phyloP scores from a whole-genome alignment of 2,329 filamentous ascomycete genomes.

The Cladosporium sp. region DNA sequence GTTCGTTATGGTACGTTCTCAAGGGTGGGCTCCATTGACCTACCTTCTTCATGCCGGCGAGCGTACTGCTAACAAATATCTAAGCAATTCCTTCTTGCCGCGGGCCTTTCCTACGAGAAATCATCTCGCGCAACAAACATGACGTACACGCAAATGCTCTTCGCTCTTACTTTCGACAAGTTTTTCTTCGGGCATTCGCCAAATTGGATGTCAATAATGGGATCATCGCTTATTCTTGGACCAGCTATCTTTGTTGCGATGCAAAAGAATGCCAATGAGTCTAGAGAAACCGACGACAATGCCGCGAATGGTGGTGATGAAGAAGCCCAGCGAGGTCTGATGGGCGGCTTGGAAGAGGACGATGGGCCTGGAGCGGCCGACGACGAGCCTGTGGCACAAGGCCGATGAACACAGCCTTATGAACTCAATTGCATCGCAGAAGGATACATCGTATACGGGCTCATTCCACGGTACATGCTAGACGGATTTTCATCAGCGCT shows the following conservation, averaged over 20 bases:
- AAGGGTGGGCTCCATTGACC: background rate
- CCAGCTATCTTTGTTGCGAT: constrained; percentile 62
- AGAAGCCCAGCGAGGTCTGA: constrained; percentile 22
- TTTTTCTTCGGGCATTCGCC: constrained; percentile 59
- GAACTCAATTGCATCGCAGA: too few relatives aligned
- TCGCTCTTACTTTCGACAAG: constrained; percentile 62
- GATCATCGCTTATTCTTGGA: constrained; percentile 60
- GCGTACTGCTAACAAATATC: background rate
- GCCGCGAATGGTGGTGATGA: constrained; percentile 17
- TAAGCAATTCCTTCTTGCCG: constrained; percentile 77
- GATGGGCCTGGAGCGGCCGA: background rate
- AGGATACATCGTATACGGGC: too few relatives aligned
- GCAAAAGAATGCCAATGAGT: constrained; percentile 39
- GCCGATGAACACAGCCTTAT: background rate
- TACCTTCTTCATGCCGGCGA: background rate
- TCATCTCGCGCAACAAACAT: constrained; percentile 60
- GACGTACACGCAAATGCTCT: constrained; percentile 68
- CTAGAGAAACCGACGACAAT: constrained; percentile 13
- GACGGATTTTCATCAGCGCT: too few relatives aligned
- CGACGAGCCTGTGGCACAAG: background rate
- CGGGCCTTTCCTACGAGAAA: constrained; percentile 69
- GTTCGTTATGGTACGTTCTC: constrained; percentile 58
- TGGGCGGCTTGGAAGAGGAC: background rate
- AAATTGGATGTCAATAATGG: constrained; percentile 54
- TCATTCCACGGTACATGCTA: too few relatives aligned